These are phyloP conservation scores for Leccinum obscurum DNA, from an alignment of 768 basidiomycete genomes.

Conservation along the genomic window DNA sequence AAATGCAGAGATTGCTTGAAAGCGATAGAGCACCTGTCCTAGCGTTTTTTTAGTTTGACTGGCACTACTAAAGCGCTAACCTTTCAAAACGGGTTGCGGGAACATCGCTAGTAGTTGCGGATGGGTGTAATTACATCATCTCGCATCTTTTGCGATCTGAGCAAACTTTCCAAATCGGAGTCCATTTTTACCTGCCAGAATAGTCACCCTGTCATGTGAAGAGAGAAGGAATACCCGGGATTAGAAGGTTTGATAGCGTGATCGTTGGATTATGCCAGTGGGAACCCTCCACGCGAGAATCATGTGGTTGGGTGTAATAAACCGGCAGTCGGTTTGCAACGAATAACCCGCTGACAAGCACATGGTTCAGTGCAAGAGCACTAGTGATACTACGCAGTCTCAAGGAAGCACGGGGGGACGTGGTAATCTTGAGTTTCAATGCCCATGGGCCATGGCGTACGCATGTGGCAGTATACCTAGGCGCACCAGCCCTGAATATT, in stretches of 20 bases:
- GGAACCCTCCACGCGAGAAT: constrained; percentile 17
- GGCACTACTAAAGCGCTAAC: constrained; percentile 3
- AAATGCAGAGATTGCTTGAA: background rate
- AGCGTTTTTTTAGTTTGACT: constrained; percentile 16
- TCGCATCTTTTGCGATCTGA: constrained; percentile 3
- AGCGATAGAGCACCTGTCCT: background rate
- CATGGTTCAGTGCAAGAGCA: background rate
- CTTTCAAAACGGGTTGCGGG: constrained; percentile 13
- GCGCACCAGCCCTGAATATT: background rate
- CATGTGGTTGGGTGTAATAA: constrained; percentile 8
- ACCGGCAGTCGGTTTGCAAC: background rate
- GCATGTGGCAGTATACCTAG: background rate
- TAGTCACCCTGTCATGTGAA: constrained; percentile 9
- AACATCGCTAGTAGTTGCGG: constrained; percentile 9
- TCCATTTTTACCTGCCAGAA: constrained; percentile 5
- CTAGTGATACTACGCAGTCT: background rate
- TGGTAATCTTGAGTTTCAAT: background rate
- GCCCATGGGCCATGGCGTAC: background rate
- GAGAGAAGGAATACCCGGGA: constrained; percentile 12
- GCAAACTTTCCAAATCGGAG: background rate
- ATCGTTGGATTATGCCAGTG: constrained; percentile 11
- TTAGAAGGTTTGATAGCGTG: constrained; percentile 20
- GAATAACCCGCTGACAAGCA: background rate
- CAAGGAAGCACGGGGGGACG: background rate
- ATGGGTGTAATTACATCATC: constrained; percentile 21